phyloP scores from a whole-genome alignment of 169 alveolate species.

The Eimeria acervulina region DNA sequence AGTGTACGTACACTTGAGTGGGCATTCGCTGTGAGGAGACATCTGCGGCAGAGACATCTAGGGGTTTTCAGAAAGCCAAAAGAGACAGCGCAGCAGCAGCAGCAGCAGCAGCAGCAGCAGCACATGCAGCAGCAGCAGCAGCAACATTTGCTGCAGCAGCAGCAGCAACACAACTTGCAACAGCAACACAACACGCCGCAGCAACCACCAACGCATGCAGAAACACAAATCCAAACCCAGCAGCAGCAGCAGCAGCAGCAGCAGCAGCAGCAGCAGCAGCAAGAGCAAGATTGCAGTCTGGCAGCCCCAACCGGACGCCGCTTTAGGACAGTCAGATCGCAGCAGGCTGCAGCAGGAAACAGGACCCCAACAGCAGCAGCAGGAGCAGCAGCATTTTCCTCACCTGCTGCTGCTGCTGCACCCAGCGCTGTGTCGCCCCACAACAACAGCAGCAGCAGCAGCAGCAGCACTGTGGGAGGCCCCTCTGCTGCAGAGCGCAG shows the following conservation, averaged over 20 bases:
- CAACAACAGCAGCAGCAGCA: conserved; percentile 56
- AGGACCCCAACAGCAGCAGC: not conserved
- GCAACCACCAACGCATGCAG: not conserved
- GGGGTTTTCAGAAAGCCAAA: conserved; percentile 35
- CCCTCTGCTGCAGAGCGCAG: no score
- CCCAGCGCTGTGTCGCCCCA: not conserved
- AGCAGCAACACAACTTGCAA: not conserved
- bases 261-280: not conserved
- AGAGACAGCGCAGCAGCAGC: no score
- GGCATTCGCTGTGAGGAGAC: conserved; percentile 22
- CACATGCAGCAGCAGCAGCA: no score
- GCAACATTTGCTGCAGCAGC: not conserved
- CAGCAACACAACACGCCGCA: not conserved
- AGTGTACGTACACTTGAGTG: conserved; percentile 55
- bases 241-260: conserved; percentile 15
- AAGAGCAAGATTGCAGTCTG: not conserved
- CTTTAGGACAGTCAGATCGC: not conserved
- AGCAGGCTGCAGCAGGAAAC: conserved; percentile 32
- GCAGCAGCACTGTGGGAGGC: conserved; percentile 20
- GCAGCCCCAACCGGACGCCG: not conserved
- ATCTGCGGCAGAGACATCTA: conserved; percentile 46
- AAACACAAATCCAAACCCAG: not conserved
- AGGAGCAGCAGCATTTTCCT: not conserved
- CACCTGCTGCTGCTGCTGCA: conserved; percentile 8
- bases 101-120: no score